phyloP scores from a whole-genome alignment of 768 basidiomycete genomes.

The Boletus pseudopeckii region DNA sequence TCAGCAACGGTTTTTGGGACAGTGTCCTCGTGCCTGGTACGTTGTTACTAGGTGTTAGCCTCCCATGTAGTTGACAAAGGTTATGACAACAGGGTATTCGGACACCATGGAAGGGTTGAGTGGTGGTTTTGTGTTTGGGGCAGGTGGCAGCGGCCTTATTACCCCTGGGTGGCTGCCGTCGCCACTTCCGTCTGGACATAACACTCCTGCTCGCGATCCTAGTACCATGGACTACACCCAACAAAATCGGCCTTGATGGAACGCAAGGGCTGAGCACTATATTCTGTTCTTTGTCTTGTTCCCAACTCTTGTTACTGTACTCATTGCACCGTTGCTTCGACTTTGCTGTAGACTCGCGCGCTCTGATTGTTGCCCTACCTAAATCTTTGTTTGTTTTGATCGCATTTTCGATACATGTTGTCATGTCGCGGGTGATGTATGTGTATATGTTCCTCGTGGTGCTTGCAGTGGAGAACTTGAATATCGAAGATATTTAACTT shows the following conservation, averaged over 20 bases:
- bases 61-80: conserved; percentile 3
- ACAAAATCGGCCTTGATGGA: conserved; percentile 25
- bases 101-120: conserved; percentile 79
- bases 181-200: conserved; percentile 55
- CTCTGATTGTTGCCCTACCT: conserved; percentile 2
- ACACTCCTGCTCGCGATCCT: conserved; percentile 35
- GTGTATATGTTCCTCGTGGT: background rate
- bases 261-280: conserved; percentile 21
- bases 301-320: background rate
- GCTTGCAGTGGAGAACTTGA: background rate
- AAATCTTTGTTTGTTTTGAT: conserved; percentile 11
- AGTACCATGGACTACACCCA: conserved; percentile 26
- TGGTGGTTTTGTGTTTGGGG: conserved; percentile 83
- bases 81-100: conserved; percentile 55
- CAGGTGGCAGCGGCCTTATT: conserved; percentile 79
- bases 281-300: conserved; percentile 2
- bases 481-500: background rate
- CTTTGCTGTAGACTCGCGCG: background rate
- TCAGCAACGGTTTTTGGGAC: conserved; percentile 83
- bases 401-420: conserved; percentile 4
- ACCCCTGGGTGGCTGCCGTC: conserved; percentile 66
- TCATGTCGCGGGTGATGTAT: conserved; percentile 15
- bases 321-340: background rate
- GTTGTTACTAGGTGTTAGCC: conserved; percentile 23
- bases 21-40: conserved; percentile 81